Evolutionary conservation across 345 rosid genomes (phyloP), one percentile per base, ranked within the genome.

Genomic region (Raphanus raphanistrum): DNA sequence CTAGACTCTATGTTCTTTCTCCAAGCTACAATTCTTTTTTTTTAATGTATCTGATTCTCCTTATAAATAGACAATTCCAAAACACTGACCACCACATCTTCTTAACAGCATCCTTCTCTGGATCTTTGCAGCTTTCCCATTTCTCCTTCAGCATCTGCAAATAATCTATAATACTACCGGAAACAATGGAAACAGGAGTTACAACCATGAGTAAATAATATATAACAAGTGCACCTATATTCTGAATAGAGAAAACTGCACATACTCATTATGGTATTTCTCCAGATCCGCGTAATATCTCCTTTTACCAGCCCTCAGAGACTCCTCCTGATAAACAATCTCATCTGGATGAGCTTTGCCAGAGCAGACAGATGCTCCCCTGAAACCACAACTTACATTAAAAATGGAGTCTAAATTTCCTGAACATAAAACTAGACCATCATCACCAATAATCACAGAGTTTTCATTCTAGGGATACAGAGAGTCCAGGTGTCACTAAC

Each of bases 301-400:
- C 70, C 76, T 85, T 76, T 88, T 91, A 60, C 69, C 78, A 48
- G 64, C 82, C 86, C 86, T 92, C 67, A 88, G 71, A 66, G 70
- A 27, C 61, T 71, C 80, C 76, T 92, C 98, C 61, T 55, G 84
- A 57, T 54, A 82, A 71, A 87, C 78, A 63, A 93, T 77, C 36
- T 82, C 84, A 88, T 95, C 99, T 72, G 98, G 99, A 72, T 95
- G 99, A 76, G 85, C 86, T 80, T 82, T 78, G 28, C 97, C 88
- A 43, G 89, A 90, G 78, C 89, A 88, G 81, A 95, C 86, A 74
- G 88, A 84, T 75, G 79, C 79, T 66, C 93, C 88, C 99, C 99
- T 95, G 93, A 84, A 86, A 83, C 75, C 83, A 88, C 31, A 68
- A 66, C 70, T 76, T 82, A 72, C 35, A 85, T 48, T 85, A 61